These are phyloP conservation scores for Chimonanthus praecox DNA, from an alignment of 164 flowering plant species.

Conservation along the genomic window DNA sequence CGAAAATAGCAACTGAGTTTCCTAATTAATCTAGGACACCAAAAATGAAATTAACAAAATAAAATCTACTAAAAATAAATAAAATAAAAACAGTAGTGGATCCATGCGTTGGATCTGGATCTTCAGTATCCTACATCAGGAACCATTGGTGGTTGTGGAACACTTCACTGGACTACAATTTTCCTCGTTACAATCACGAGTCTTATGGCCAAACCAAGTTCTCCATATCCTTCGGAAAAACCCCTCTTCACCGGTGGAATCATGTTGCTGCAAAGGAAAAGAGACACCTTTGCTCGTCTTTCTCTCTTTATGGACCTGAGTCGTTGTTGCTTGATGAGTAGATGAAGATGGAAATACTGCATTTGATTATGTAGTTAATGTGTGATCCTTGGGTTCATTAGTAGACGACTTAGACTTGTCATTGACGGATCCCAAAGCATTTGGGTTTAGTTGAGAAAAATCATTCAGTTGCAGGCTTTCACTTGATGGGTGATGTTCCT, in stretches of 20 bases:
- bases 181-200: constrained; percentile 9
- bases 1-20: no score
- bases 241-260: constrained; percentile 27
- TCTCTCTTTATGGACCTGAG: constrained; percentile 8
- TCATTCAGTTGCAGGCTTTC: background rate
- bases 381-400: constrained; percentile 7
- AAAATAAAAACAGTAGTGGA: no score
- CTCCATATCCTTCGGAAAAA: constrained; percentile 33
- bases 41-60: no score
- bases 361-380: constrained; percentile 9
- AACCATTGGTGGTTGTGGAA: constrained; percentile 5
- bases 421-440: background rate
- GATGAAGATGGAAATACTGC: constrained; percentile 13
- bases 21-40: no score
- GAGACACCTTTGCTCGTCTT: background rate
- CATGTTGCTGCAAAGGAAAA: constrained; percentile 13
- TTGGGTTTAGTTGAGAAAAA: background rate
- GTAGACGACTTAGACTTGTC: background rate
- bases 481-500: constrained; percentile 6
- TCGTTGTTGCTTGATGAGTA: constrained; percentile 9
- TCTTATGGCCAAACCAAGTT: constrained; percentile 30
- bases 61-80: no score
- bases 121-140: background rate
- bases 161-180: constrained; percentile 1
- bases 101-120: no score